A percentile compares a stretch with the other conserved stretches of the same genome.
Conservation (phyloP, 805 yeast genomes). For the Lipomyces kockii region DNA sequence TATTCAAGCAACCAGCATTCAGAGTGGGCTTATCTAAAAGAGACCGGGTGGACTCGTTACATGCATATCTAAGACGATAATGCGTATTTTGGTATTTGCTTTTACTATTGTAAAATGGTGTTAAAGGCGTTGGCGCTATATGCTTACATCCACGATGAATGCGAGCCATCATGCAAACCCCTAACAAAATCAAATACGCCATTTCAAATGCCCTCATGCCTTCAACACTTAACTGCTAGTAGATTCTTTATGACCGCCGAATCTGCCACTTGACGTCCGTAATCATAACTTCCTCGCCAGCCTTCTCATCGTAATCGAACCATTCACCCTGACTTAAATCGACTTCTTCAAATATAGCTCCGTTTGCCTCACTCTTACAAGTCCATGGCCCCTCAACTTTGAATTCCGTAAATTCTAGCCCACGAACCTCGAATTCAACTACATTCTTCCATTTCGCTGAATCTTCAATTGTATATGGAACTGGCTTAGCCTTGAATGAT, state of each 20-base stretch:
- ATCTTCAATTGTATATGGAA: constrained; percentile 49
- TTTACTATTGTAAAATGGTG: not conserved
- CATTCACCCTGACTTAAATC: constrained; percentile 83
- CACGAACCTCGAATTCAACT: constrained; percentile 82
- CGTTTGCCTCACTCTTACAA: constrained; percentile 58
- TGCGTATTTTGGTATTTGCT: not conserved
- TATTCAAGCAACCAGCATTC: constrained; percentile 21
- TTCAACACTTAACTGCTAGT: constrained; percentile 28
- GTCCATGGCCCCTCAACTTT: constrained; percentile 66
- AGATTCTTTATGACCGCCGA: constrained; percentile 38
- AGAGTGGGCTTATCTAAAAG: constrained; percentile 33
- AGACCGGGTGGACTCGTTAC: constrained; percentile 35
- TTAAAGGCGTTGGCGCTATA: not conserved
- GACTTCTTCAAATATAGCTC: constrained; percentile 62
- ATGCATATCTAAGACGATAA: constrained; percentile 26
- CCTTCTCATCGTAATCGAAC: constrained; percentile 93
- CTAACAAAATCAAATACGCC: not conserved
- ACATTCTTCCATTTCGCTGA: constrained; percentile 53
- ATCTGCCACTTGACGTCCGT: constrained; percentile 75
- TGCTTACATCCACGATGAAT: no score
- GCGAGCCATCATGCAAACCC: not conserved
- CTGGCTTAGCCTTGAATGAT: constrained; percentile 38
- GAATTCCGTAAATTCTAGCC: constrained; percentile 73
- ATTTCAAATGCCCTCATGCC: not conserved
- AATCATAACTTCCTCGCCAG: constrained; percentile 77